These are phyloP conservation scores for Plenodomus biglobosus DNA, from an alignment of 2,329 filamentous ascomycete species.

Conservation along the genomic window DNA sequence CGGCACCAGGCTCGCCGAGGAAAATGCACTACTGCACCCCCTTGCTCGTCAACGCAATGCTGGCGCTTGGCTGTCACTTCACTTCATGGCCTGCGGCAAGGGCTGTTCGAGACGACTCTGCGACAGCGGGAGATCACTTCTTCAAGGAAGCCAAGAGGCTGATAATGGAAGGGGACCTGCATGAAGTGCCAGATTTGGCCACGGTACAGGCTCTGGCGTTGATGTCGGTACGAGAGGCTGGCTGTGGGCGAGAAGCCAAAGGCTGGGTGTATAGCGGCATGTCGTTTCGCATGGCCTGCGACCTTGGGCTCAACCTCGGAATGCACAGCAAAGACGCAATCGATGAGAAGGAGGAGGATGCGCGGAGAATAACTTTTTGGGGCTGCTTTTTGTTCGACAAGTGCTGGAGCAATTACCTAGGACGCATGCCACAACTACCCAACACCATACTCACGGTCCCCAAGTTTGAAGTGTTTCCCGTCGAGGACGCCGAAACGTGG, in stretches of 20 bases:
- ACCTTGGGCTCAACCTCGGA: conserved; percentile 84
- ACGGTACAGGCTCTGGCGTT: conserved; percentile 91
- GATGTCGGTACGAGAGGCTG: conserved; percentile 95
- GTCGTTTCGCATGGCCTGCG: conserved; percentile 96
- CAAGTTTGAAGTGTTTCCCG: conserved; percentile 87
- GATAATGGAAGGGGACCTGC: conserved; percentile 88
- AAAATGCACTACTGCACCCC: conserved; percentile 80
- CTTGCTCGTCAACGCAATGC: conserved; percentile 88
- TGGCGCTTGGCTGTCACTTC: conserved; percentile 92
- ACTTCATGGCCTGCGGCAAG: conserved; percentile 74
- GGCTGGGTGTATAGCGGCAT: conserved; percentile 99
- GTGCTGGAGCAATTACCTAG: conserved; percentile 97
- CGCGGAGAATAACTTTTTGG: conserved; percentile 91
- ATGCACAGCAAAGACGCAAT: conserved; percentile 60
- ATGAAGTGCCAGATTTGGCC: conserved; percentile 82
- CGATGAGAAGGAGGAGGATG: conserved; percentile 83
- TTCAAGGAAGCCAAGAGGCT: conserved; percentile 90
- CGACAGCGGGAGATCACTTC: conserved; percentile 93
- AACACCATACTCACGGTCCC: conserved; percentile 78
- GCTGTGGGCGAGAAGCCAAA: conserved; percentile 89
- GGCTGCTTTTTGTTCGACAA: conserved; percentile 98
- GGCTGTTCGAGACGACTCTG: conserved; percentile 69
- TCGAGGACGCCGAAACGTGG: conserved; percentile 85
- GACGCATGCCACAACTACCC: conserved; percentile 83
- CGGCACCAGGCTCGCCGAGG: conserved; percentile 50